A percentile compares a stretch with the other conserved stretches of the same genome.
Conservation (phyloP, 352 stramenopile genomes). For the Globisporangium ultimum region DNA sequence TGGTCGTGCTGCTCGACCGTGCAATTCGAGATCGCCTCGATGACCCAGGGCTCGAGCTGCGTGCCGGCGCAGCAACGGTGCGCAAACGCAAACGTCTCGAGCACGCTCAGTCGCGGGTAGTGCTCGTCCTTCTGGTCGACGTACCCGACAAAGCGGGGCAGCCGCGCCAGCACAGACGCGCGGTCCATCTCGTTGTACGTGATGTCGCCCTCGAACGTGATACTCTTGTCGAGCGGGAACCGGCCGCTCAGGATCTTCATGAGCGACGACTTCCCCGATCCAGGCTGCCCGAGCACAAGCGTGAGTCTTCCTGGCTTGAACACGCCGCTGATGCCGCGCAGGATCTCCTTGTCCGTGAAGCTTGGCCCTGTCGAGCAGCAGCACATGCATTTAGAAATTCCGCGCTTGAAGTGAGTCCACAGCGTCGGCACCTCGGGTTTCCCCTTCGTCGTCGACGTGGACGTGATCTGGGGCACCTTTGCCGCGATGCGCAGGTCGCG, state of each 20-base stretch:
- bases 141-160: constrained; percentile 40
- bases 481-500: constrained; percentile 43
- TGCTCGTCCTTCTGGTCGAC: constrained; percentile 81
- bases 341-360: constrained; percentile 25
- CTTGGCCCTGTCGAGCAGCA: constrained; percentile 14
- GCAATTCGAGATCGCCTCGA: constrained; percentile 36
- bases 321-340: constrained; percentile 19
- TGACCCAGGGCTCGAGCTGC: constrained; percentile 37
- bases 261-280: constrained; percentile 42
- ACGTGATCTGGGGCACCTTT: constrained; percentile 8
- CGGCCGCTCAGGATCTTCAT: constrained; percentile 38
- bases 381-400: neutral
- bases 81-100: constrained; percentile 93
- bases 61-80: constrained; percentile 63
- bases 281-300: constrained; percentile 21
- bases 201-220: constrained; percentile 36
- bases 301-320: constrained; percentile 21
- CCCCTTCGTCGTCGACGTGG: neutral
- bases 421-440: constrained; percentile 24
- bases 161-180: constrained; percentile 13
- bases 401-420: constrained; percentile 11
- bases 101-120: constrained; percentile 85
- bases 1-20: constrained; percentile 28
- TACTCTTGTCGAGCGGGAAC: constrained; percentile 39
- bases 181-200: constrained; percentile 38